A percentile compares a stretch with the other conserved stretches of the same genome.
phyloP scores from a whole-genome alignment of 1,139 yeast species.

The Taphrina communis region DNA sequence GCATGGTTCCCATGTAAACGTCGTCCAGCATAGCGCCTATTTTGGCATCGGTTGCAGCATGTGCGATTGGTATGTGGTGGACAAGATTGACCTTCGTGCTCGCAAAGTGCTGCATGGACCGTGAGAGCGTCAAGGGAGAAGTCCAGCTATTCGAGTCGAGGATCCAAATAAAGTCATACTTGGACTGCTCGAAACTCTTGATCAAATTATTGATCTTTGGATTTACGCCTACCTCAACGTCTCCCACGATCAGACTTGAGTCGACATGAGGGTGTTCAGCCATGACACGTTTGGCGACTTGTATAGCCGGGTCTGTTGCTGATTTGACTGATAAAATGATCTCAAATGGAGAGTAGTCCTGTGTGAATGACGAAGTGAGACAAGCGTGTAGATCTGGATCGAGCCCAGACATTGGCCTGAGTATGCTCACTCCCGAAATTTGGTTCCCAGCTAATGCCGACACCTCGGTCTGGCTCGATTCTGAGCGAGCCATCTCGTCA shows the following conservation, averaged over 20 bases:
- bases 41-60: conserved; percentile 45
- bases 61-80: conserved; percentile 73
- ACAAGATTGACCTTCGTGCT: conserved; percentile 64
- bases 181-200: conserved; percentile 72
- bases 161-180: conserved; percentile 81
- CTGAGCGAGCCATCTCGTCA: neutral
- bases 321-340: conserved; percentile 77
- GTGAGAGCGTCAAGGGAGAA: conserved; percentile 65
- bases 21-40: conserved; percentile 81
- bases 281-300: conserved; percentile 61
- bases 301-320: conserved; percentile 67
- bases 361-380: conserved; percentile 69
- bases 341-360: conserved; percentile 73
- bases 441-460: neutral
- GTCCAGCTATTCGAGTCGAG: conserved; percentile 89
- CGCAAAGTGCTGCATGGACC: conserved; percentile 66
- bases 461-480: neutral
- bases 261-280: conserved; percentile 64
- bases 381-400: conserved; percentile 78
- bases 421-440: conserved; percentile 65
- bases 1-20: conserved; percentile 82
- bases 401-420: conserved; percentile 82
- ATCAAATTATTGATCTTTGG: conserved; percentile 87
- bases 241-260: conserved; percentile 63
- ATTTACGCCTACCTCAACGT: conserved; percentile 71